phyloP scores from a whole-genome alignment of 805 yeast genomes.

The Candida ascalaphidarum region DNA sequence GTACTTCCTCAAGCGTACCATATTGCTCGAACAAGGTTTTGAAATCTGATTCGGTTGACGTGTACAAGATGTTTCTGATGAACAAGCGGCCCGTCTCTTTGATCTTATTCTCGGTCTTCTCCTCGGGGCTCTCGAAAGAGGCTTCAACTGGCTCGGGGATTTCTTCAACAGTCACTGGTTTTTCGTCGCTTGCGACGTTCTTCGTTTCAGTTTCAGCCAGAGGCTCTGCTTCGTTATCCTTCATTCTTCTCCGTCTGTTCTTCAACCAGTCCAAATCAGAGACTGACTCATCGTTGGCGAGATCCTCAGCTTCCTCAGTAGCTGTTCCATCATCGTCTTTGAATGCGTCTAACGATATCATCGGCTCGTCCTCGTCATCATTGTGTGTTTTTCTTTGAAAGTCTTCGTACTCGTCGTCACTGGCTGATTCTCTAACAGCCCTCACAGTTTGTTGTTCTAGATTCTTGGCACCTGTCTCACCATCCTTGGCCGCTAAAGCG shows the following conservation, averaged over 20 bases:
- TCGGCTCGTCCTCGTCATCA: slow-evolving; percentile 39
- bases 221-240: slow-evolving; percentile 17
- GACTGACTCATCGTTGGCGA: slow-evolving; percentile 42
- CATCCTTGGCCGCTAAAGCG: slow-evolving; percentile 24
- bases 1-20: slow-evolving; percentile 82
- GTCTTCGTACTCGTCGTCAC: slow-evolving; percentile 48
- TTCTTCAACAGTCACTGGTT: slow-evolving; percentile 4
- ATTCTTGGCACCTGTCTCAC: slow-evolving; percentile 1
- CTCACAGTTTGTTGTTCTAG: slow-evolving; percentile 19
- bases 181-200: slow-evolving; percentile 3
- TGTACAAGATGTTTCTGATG: slow-evolving; percentile 75
- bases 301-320: slow-evolving; percentile 6
- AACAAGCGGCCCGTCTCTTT: slow-evolving; percentile 73
- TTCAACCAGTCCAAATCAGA: slow-evolving; percentile 87
- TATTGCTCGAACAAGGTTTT: slow-evolving; percentile 50
- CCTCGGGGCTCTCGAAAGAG: slow-evolving; percentile 39
- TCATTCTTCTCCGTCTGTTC: slow-evolving; percentile 63
- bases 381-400: slow-evolving; percentile 23
- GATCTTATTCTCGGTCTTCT: slow-evolving; percentile 42
- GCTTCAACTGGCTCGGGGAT: too few relatives aligned
- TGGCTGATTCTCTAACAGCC: slow-evolving; percentile 31
- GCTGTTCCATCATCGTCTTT: slow-evolving; percentile 3
- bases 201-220: slow-evolving; percentile 6
- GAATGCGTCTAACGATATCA: slow-evolving; percentile 33
- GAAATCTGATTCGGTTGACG: slow-evolving; percentile 76